Evolutionary conservation across 108 stramenopile species (phyloP).

Genomic region (Nitzschia putrida): DNA sequence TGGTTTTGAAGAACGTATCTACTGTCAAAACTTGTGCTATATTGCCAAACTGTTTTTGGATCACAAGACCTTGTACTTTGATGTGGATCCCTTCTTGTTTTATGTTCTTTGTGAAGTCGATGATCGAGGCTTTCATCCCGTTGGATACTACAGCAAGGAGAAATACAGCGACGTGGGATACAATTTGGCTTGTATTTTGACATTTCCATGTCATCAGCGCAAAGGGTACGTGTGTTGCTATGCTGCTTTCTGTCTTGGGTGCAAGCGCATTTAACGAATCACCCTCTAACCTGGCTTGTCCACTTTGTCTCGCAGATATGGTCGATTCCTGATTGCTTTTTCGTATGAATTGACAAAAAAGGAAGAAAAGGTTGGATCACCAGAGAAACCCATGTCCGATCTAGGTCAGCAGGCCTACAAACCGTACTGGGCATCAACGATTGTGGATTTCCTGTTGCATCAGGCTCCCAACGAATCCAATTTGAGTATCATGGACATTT

Average conservation of each 20-base stretch:
- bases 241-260: no score
- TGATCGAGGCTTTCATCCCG: slow-evolving; percentile 87
- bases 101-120: slow-evolving; percentile 97
- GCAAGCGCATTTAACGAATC: no score
- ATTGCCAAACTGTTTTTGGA: slow-evolving; percentile 99
- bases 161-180: slow-evolving; percentile 98
- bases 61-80: slow-evolving; percentile 99
- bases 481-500: slow-evolving; percentile 90
- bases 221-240: slow-evolving; percentile 73
- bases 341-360: slow-evolving; percentile 96
- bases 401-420: slow-evolving; percentile 96
- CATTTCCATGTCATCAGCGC: slow-evolving; percentile 97
- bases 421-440: slow-evolving; percentile 90
- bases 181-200: slow-evolving; percentile 99
- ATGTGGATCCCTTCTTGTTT: slow-evolving; percentile 98
- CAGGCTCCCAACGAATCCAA: slow-evolving; percentile 58
- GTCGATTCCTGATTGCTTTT: slow-evolving; percentile 97
- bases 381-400: slow-evolving; percentile 99
- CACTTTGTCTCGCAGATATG: slow-evolving; percentile 50
- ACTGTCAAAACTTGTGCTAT: slow-evolving; percentile 97
- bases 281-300: not conserved
- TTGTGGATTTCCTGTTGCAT: slow-evolving; percentile 83
- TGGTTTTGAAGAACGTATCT: slow-evolving; percentile 91
- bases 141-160: slow-evolving; percentile 99
- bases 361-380: slow-evolving; percentile 95